A percentile compares a stretch with the other conserved stretches of the same genome.
phyloP scores from a whole-genome alignment of 1,284 basidiomycete genomes.

The Pseudozyma tsukubaensis region DNA sequence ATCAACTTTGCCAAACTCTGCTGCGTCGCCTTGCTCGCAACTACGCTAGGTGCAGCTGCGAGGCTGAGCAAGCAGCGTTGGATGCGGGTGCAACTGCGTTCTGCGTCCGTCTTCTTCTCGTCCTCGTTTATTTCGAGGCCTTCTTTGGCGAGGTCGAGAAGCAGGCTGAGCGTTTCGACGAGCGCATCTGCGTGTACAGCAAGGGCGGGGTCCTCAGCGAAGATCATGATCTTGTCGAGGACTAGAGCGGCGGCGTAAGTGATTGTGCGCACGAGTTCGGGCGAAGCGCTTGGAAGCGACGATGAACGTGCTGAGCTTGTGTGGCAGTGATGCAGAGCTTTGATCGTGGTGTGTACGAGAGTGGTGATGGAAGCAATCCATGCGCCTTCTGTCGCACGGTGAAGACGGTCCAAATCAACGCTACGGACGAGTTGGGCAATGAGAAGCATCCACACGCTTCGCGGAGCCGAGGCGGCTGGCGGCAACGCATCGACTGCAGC shows the following conservation, averaged over 20 bases:
- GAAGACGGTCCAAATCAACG: slow-evolving; percentile 40
- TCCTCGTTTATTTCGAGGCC: neutral
- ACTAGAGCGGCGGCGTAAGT: slow-evolving; percentile 15
- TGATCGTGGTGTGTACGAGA: slow-evolving; percentile 17
- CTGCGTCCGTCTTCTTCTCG: neutral
- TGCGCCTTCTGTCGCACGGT: slow-evolving; percentile 28
- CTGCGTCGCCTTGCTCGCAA: neutral
- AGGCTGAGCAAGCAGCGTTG: slow-evolving; percentile 13
- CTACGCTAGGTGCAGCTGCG: neutral
- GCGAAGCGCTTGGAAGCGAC: slow-evolving; percentile 3
- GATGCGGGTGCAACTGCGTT: slow-evolving; percentile 7
- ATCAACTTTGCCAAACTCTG: slow-evolving; percentile 12
- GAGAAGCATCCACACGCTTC: slow-evolving; percentile 27
- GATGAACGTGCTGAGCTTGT: neutral
- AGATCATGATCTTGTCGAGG: slow-evolving; percentile 15
- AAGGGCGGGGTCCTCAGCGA: slow-evolving; percentile 7
- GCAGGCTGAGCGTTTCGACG: slow-evolving; percentile 2
- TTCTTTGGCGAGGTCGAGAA: slow-evolving; percentile 9
- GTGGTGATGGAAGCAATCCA: slow-evolving; percentile 24
- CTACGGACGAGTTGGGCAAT: slow-evolving; percentile 15
- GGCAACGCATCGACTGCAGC: neutral
- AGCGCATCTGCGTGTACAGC: neutral
- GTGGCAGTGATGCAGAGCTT: slow-evolving; percentile 22
- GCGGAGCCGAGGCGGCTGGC: neutral
- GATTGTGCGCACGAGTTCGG: slow-evolving; percentile 15